A percentile compares a stretch with the other conserved stretches of the same genome.
Evolutionary conservation across 2,329 filamentous ascomycete species (phyloP).

Genomic region (Ceratocystis lukuohia): DNA sequence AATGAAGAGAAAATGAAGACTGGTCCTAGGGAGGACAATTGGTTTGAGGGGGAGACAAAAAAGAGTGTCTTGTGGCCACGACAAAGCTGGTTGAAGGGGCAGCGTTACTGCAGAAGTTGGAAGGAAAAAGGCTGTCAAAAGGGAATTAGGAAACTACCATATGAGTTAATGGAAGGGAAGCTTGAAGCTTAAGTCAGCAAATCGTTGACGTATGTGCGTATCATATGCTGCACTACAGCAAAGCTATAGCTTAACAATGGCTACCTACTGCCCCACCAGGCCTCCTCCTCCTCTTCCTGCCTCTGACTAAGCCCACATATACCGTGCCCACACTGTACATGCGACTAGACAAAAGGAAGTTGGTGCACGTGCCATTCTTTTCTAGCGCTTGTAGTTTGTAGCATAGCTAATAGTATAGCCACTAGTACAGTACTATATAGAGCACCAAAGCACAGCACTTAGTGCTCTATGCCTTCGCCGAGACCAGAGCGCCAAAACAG

Average conservation of each 20-base stretch:
- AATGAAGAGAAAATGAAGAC: not conserved
- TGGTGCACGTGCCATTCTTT: too few species aligned
- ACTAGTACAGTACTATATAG: too few species aligned
- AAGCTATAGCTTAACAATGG: constrained; percentile 7
- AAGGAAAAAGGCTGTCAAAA: too few species aligned
- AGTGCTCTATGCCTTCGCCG: too few species aligned
- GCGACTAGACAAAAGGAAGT: too few species aligned
- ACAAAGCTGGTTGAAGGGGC: not conserved
- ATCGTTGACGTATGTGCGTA: not conserved
- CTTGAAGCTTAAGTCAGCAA: constrained; percentile 6
- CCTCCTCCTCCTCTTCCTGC: not conserved
- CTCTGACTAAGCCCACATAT: not conserved
- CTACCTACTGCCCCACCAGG: not conserved
- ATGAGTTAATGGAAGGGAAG: not conserved
- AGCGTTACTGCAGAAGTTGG: not conserved
- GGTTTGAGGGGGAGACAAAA: not conserved
- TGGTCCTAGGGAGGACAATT: not conserved
- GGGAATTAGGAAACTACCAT: too few species aligned
- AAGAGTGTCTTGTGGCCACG: not conserved
- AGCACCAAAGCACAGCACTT: too few species aligned
- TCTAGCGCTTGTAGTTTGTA: too few species aligned
- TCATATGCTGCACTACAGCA: not conserved
- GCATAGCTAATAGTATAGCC: too few species aligned
- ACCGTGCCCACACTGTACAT: too few species aligned
- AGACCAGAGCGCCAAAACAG: too few species aligned